Percentiles rank a stretch among this genome's conserved stretches.
Evolutionary conservation across 495 filamentous ascomycete genomes (phyloP).

Genomic region (Penicilliopsis zonata): DNA sequence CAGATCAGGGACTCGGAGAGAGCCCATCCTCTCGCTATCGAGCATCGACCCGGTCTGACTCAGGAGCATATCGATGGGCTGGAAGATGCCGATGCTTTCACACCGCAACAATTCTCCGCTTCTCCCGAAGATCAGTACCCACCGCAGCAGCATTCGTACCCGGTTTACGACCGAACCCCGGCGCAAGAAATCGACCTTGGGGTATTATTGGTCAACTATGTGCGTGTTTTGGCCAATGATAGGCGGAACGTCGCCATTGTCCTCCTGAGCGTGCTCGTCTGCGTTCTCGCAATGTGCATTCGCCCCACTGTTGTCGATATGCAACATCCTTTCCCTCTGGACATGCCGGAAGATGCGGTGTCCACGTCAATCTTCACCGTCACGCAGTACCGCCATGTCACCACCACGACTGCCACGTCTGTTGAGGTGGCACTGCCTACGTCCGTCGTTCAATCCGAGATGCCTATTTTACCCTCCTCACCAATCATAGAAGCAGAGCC

Average conservation of each 20-base stretch:
- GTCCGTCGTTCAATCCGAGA: neutral
- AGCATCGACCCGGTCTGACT: neutral
- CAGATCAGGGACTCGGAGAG: constrained; percentile 9
- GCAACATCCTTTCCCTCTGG: constrained; percentile 9
- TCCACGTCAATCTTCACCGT: constrained; percentile 3
- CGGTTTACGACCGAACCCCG: neutral
- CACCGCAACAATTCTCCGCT: neutral
- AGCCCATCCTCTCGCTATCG: neutral
- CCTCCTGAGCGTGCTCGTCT: constrained; percentile 45
- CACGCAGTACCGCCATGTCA: constrained; percentile 1
- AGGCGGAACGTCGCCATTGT: constrained; percentile 58
- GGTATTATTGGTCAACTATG: constrained; percentile 55
- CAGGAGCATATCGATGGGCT: constrained; percentile 11
- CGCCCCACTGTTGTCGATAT: constrained; percentile 3
- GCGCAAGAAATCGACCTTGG: constrained; percentile 31
- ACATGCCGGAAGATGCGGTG: constrained; percentile 4
- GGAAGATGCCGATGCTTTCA: neutral
- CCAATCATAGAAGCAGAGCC: too few species aligned
- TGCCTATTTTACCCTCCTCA: too few species aligned
- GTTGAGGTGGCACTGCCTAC: neutral
- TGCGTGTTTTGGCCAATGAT: constrained; percentile 56
- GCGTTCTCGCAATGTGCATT: constrained; percentile 35
- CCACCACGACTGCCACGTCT: neutral
- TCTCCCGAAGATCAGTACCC: neutral
- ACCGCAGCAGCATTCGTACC: constrained; percentile 3